Evolutionary conservation across 208 protist species (phyloP), one percentile per base, ranked within the genome.

Genomic region (Porcisia hertigi): DNA sequence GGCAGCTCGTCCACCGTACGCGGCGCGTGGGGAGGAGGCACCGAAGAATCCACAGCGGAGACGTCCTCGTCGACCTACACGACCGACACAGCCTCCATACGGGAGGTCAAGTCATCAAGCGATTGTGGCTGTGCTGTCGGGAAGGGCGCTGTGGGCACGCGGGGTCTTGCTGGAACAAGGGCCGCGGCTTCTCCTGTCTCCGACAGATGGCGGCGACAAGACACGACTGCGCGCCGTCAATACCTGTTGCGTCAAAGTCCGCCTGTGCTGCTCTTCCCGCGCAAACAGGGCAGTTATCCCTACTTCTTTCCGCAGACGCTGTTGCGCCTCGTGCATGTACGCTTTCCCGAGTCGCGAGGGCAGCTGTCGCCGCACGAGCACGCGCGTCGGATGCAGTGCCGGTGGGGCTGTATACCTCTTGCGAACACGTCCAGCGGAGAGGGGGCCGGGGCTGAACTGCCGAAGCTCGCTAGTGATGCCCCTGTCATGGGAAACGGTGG

Each of bases 241-340:
- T 82, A 66, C 63, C 73, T 86, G 7, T 76, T 86, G 0, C 81
- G 76, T 0, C 72, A 86, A 72, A 79, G 60, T 41, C 73, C 86
- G 4, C 86, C 86, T 0, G 80, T 77, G 66, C 75, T 90, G 57
- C 62, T 90, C 60, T 90, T 85, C 23, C 80, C 86, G 5, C 80
- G 77, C 4, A 74, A 82, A 64, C 86, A 90, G 41, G 82, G 86
- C 34, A 87, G 86, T 47, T 75, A 79, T 0, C 86, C 86, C 3
- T 82, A 82, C 67, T 74, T 87, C 36, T 83, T 83, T 41, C 79
- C 86, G 0, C 86, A 84, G 63, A 85, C 86, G 7, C 72, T 87
- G 0, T 67, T 90, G 60, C 77, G 77, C 14, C 18, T 77, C 36
- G 73, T 86, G 20, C 71, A 75, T 11, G 30, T 80, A 30, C 55